Evolutionary conservation across 2,329 filamentous ascomycete species (phyloP), one percentile per base, ranked within the genome.

Genomic region (Penicillium glabrum): DNA sequence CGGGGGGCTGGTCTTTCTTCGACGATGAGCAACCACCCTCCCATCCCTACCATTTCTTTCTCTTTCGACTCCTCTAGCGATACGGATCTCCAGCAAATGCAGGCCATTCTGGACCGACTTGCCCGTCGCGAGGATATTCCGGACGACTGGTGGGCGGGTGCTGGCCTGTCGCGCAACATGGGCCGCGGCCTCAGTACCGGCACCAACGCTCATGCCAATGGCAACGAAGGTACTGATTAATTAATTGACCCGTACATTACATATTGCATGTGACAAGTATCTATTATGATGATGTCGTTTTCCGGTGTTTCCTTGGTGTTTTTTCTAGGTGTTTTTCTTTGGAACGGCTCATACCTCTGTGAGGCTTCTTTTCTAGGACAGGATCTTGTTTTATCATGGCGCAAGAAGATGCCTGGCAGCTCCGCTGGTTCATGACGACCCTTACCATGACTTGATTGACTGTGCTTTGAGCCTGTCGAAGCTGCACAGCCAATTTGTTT

Each of bases 121-220:
- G 85, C 87, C 33, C 82, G 84, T 19, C 80, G 89, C 24, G 84
- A 90, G 67, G 89, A 93, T 65, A 88, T 95, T 53, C 89, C 90
- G 0, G 90, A 95, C 59, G 87, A 91, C 61, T 93, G 89, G 86
- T 96, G 91, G 91, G 84, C 85, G 57, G 83, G 85, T 66, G 87
- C 82, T 57, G 88, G 88, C 43, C 80, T 90, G 61, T 86, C 81
- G 67, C 83, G 86, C 61, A 87, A 80, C 14, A 65, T 75, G 39
- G 66, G 67, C 50, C 69, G 68, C 27, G 66, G 70, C 51, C 59
- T 72, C 43, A 66, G 63, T 50, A 61, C 62, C 24, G 63, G 60
- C 24, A 58, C 70, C n/a, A 66, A 67, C 23, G 51, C 43, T 21
- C 50, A 19, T 16, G 26, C 58, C 26, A 62, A 61, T 23, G 60